phyloP scores from a whole-genome alignment of 176 grass and related monocot genomes.

The Elymus sibiricus region DNA sequence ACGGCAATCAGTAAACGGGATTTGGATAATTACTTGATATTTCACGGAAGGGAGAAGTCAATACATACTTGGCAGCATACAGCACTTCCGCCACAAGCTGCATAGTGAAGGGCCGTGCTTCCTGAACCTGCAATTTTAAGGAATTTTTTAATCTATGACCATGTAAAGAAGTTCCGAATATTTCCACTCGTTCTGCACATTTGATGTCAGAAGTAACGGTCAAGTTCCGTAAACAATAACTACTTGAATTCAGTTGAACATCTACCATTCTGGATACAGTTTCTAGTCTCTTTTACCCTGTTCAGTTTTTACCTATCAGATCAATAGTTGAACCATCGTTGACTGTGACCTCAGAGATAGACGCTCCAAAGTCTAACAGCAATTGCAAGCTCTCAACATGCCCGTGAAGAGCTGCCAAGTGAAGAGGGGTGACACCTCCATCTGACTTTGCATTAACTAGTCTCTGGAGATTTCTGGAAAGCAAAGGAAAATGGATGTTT shows the following conservation, averaged over 20 bases:
- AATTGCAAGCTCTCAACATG: constrained; percentile 82
- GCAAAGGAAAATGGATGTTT: constrained; percentile 20
- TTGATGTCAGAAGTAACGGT: background rate
- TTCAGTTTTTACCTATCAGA: constrained; percentile 68
- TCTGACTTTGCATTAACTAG: constrained; percentile 80
- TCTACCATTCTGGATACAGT: constrained; percentile 6
- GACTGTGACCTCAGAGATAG: constrained; percentile 72
- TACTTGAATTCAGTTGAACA: background rate
- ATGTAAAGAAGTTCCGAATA: background rate
- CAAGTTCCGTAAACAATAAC: constrained; percentile 8
- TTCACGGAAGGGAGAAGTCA: constrained; percentile 23
- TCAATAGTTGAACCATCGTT: constrained; percentile 99
- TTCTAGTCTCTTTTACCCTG: background rate
- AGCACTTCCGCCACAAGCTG: constrained; percentile 88
- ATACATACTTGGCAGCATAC: constrained; percentile 86
- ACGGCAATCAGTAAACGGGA: constrained; percentile 37
- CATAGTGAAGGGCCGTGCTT: constrained; percentile 92
- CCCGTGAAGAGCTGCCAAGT: constrained; percentile 84
- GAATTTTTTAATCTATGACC: constrained; percentile 12
- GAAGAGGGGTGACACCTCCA: constrained; percentile 86
- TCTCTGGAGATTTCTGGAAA: constrained; percentile 60
- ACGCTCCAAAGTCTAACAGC: constrained; percentile 89
- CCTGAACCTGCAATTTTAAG: constrained; percentile 68
- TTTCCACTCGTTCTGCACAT: background rate
- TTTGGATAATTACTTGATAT: constrained; percentile 10